A percentile compares a stretch with the other conserved stretches of the same genome.
Conservation (phyloP, 306 rosid species). For the Ammopiptanthus mongolicus region DNA sequence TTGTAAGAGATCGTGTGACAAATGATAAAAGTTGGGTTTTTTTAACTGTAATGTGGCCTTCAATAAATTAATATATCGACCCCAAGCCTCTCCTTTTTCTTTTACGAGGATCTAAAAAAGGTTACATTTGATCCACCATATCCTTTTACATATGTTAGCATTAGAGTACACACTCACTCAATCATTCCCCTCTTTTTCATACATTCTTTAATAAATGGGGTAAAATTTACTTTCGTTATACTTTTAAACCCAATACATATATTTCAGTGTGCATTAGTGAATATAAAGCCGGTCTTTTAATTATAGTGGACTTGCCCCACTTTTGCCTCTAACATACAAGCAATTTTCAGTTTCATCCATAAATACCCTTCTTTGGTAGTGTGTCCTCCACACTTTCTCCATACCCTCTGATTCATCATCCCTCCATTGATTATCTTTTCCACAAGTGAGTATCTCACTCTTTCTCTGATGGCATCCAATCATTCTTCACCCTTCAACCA, state of each 20-base stretch:
- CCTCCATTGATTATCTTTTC: background rate
- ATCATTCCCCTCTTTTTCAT: constrained; percentile 12
- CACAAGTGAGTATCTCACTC: background rate
- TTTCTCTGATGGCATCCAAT: constrained; percentile 32
- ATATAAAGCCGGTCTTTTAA: constrained; percentile 9
- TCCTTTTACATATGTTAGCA: too few species aligned
- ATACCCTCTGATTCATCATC: background rate
- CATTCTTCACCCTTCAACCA: constrained; percentile 31
- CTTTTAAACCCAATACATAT: background rate
- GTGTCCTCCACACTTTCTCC: constrained; percentile 64
- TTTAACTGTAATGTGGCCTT: too few species aligned
- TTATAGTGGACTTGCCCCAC: constrained; percentile 48
- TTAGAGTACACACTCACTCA: too few species aligned
- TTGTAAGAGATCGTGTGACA: too few species aligned
- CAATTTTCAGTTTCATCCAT: constrained; percentile 32
- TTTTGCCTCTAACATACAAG: constrained; percentile 11
- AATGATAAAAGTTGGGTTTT: too few species aligned
- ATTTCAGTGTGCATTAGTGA: constrained; percentile 10
- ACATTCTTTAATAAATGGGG: constrained; percentile 15
- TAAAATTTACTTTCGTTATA: background rate
- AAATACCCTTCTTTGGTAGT: constrained; percentile 52
- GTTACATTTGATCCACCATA: too few species aligned
- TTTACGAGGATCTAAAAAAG: too few species aligned
- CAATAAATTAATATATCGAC: too few species aligned
- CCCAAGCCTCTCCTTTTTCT: too few species aligned